Evolutionary conservation across 352 stramenopile genomes (phyloP).

Genomic region (Albugo candida): DNA sequence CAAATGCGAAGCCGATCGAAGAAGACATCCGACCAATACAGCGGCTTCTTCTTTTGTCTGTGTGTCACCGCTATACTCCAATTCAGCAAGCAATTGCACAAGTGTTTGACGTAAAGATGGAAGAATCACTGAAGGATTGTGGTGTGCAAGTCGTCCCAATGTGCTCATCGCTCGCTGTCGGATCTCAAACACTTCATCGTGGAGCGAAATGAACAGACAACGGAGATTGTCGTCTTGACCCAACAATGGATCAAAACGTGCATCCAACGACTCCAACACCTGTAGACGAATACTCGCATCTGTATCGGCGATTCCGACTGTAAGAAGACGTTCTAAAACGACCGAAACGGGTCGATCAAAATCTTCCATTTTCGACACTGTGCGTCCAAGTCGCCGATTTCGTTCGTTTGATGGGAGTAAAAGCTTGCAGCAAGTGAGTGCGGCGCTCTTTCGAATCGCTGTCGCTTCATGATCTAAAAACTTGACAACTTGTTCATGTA

Average conservation of each 20-base stretch:
- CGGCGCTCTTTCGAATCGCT: conserved; percentile 64
- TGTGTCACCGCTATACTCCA: conserved; percentile 70
- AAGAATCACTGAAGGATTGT: conserved; percentile 65
- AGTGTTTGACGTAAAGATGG: conserved; percentile 69
- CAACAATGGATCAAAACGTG: conserved; percentile 60
- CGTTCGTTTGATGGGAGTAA: conserved; percentile 41
- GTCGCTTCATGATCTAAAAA: conserved; percentile 75
- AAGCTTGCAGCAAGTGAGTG: conserved; percentile 77
- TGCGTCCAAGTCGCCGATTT: neutral
- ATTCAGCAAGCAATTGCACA: conserved; percentile 67
- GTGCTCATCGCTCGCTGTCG: conserved; percentile 79
- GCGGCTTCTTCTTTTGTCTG: conserved; percentile 69
- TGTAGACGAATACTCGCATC: conserved; percentile 67
- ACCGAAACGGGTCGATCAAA: conserved; percentile 48
- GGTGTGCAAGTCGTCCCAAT: conserved; percentile 60
- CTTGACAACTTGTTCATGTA: conserved; percentile 74
- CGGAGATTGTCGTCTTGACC: conserved; percentile 69
- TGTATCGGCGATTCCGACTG: conserved; percentile 72
- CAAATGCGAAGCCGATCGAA: conserved; percentile 54
- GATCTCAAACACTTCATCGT: conserved; percentile 77
- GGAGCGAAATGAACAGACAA: conserved; percentile 72
- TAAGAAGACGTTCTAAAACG: conserved; percentile 59
- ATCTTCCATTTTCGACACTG: conserved; percentile 13
- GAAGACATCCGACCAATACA: conserved; percentile 54
- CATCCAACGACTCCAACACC: conserved; percentile 60